Percentiles rank a stretch among this genome's conserved stretches.
Conservation (phyloP, 2,329 filamentous ascomycete genomes). For the Botryosphaeria dothidea region DNA sequence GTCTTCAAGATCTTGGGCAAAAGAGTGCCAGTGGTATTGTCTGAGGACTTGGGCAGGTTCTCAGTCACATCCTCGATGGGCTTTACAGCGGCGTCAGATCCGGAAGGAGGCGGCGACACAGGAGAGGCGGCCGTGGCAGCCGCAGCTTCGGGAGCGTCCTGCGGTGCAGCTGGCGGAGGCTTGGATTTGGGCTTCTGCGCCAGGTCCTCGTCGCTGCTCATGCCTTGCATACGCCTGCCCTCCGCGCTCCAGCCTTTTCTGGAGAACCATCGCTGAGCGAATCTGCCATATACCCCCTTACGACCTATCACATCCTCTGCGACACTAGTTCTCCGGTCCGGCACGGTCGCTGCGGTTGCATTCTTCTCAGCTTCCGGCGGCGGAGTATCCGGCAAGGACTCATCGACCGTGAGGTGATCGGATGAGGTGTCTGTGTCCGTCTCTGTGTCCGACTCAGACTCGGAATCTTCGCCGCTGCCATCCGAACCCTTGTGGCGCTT, state of each 20-base stretch:
- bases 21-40: conserved; percentile 43
- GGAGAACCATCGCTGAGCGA: conserved; percentile 90
- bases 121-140: neutral
- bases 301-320: conserved; percentile 85
- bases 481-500: conserved; percentile 37
- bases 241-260: conserved; percentile 77
- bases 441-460: conserved; percentile 28
- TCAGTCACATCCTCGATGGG: neutral
- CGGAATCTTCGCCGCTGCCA: conserved; percentile 33
- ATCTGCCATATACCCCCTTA: conserved; percentile 82
- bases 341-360: conserved; percentile 28
- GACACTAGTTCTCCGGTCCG: conserved; percentile 57
- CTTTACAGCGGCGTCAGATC: conserved; percentile 2
- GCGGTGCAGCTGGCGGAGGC: conserved; percentile 4
- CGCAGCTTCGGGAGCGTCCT: neutral
- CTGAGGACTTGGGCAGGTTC: neutral
- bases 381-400: conserved; percentile 35
- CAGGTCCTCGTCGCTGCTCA: conserved; percentile 57
- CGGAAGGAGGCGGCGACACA: conserved; percentile 7
- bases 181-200: neutral
- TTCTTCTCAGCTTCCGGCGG: conserved; percentile 35
- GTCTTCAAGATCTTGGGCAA: conserved; percentile 84
- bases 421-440: conserved; percentile 32
- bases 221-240: conserved; percentile 67
- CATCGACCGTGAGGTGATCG: conserved; percentile 34